These are phyloP conservation scores for Datisca glomerata DNA, from an alignment of 306 rosid genomes.

Conservation along the genomic window DNA sequence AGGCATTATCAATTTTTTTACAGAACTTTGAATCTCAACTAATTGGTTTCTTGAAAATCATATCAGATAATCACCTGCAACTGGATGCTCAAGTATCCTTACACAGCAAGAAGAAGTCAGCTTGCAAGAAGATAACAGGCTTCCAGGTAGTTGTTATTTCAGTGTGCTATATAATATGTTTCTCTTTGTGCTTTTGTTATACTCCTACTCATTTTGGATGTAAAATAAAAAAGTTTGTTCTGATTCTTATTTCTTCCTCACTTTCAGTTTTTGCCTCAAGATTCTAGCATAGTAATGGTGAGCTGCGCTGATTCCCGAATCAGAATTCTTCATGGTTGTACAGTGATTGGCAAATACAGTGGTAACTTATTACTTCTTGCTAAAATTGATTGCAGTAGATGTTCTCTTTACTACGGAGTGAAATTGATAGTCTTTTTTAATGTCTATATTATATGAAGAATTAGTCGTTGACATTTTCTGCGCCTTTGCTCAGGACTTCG, in stretches of 20 bases:
- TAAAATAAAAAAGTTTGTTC: background rate
- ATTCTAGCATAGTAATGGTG: constrained; percentile 13
- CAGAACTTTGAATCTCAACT: no score
- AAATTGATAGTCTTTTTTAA: constrained; percentile 1
- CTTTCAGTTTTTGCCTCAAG: constrained; percentile 13
- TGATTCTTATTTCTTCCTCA: constrained; percentile 10
- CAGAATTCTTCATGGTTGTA: constrained; percentile 13
- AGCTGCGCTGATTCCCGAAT: constrained; percentile 17
- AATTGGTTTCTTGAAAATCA: constrained; percentile 4
- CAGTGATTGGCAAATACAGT: constrained; percentile 13
- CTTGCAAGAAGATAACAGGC: constrained; percentile 72
- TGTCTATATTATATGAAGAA: no score
- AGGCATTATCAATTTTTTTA: no score
- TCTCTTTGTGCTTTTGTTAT: background rate
- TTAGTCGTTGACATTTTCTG: background rate
- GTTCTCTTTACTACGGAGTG: background rate
- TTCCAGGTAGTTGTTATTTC: constrained; percentile 33
- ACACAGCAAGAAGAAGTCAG: constrained; percentile 58
- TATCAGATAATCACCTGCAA: constrained; percentile 61
- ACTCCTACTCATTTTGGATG: background rate
- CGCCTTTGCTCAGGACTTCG: constrained; percentile 40
- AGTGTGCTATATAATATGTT: constrained; percentile 12
- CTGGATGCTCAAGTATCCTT: constrained; percentile 49
- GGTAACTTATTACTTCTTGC: constrained; percentile 6
- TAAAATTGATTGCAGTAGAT: background rate